Conservation (phyloP, 768 basidiomycete species). For the Tylopilus balloui region DNA sequence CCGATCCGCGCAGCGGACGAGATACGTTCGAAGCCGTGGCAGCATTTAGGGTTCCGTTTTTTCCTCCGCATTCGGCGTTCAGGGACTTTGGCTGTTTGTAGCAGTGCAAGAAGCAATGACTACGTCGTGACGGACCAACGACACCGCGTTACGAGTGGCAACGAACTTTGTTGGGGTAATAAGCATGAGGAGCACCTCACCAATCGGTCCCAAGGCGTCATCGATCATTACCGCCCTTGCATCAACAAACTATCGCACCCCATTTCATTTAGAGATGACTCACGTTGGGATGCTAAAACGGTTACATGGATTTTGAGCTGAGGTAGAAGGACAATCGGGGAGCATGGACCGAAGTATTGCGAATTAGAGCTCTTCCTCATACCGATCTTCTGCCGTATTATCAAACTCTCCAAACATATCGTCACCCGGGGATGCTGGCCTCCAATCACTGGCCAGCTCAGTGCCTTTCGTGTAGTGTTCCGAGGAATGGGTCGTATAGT, state of each 20-base stretch:
- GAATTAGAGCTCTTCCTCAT: constrained; percentile 30
- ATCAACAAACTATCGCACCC: background rate
- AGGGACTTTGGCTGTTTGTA: background rate
- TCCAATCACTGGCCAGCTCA: constrained; percentile 46
- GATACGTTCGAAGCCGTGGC: constrained; percentile 3
- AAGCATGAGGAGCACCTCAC: background rate
- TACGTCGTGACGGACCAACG: constrained; percentile 17
- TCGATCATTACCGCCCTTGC: background rate
- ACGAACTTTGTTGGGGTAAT: background rate
- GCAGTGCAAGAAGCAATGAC: constrained; percentile 1
- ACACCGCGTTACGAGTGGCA: constrained; percentile 18
- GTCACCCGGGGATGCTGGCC: constrained; percentile 35
- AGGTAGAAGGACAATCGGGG: constrained; percentile 1
- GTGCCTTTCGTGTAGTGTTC: constrained; percentile 21
- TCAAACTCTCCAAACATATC: constrained; percentile 14
- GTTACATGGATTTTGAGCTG: constrained; percentile 1
- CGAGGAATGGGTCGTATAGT: constrained; percentile 7
- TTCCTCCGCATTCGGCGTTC: background rate
- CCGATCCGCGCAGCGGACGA: constrained; percentile 8
- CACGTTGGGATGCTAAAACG: constrained; percentile 1
- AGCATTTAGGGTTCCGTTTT: background rate
- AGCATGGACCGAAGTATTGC: background rate
- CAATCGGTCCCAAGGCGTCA: constrained; percentile 3
- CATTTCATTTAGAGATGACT: constrained; percentile 1
- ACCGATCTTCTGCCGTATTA: constrained; percentile 21